Base-by-base conservation (phyloP, 768 basidiomycete species). In the Termitomyces sp. region DNA sequence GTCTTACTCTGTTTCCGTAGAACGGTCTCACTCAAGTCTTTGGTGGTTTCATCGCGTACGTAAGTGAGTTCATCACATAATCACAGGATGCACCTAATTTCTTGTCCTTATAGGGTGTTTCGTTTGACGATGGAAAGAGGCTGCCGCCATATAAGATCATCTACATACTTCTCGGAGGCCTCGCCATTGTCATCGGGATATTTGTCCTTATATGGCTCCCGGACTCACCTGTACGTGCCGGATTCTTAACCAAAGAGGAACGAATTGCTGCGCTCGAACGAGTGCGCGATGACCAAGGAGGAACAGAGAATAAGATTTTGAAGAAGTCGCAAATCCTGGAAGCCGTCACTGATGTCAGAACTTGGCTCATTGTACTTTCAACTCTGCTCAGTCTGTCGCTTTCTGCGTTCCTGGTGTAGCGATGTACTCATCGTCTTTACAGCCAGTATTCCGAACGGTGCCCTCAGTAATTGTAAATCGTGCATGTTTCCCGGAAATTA, bases 371-470 rank as follows among this genome's bases (percentile, higher is more conserved):
- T 36, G 78, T 85, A 18, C 66, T 88, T 16, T 76, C 83, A 0
- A 82, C 83, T 1, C 53, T 87, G 62, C 64, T 84, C 49, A 83
- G 85, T 86, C 62, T 60, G 83, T 72, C 5, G 9, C 26, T 20
- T 24, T 22, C 13, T 46, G 3, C 33, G 3, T 41, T 24, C 5
- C 28, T 36, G 40, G 16, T 1, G 18, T 14, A 5, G 14, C 35
- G 20, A 9, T n/a, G n/a, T 36, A 22, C 7, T 35, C 26, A 56
- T 24, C 35, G 24, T 55, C 61, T 33, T 41, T 49, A 18, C 51
- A 87, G 85, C 83, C 55, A 86, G 82, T 62, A 81, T 87, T 35
- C 85, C 86, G 0, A 87, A 85, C 62, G 85, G 86, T 20, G 85
- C 67, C 2, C 64, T 87, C 32, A 84, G 78, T 64, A 86, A 87